These are phyloP conservation scores for Sphaceloma murrayae DNA, from an alignment of 2,329 filamentous ascomycete species.

Conservation along the genomic window DNA sequence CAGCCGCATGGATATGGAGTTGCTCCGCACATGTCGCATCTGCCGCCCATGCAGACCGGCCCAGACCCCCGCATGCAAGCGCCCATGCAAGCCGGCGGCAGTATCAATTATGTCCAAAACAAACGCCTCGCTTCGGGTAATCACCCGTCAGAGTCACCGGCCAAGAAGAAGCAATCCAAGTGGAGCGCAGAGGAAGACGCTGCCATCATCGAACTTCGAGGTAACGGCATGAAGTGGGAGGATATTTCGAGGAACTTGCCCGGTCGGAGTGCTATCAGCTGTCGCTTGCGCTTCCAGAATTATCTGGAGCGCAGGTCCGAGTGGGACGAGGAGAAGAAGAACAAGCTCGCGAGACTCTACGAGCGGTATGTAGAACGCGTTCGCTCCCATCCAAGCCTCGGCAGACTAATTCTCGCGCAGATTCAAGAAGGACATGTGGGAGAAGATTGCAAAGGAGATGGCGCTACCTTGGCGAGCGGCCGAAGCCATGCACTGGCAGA, in stretches of 20 bases:
- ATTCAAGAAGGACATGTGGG: constrained; percentile 98
- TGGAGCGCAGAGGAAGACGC: constrained; percentile 91
- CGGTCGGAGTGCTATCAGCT: constrained; percentile 87
- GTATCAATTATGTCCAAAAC: constrained; percentile 22
- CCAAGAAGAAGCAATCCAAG: constrained; percentile 93
- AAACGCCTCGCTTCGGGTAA: constrained; percentile 37
- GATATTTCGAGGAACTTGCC: constrained; percentile 89
- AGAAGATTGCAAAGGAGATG: constrained; percentile 90
- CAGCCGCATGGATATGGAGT: constrained; percentile 12
- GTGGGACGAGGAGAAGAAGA: constrained; percentile 97
- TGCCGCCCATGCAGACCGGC: constrained; percentile 23
- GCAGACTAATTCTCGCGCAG: constrained; percentile 40
- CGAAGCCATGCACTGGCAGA: constrained; percentile 96
- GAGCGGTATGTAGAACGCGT: constrained; percentile 59
- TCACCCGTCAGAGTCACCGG: constrained; percentile 52
- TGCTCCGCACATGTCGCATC: constrained; percentile 18
- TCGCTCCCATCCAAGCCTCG: neutral
- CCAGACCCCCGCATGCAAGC: constrained; percentile 32
- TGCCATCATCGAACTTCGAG: constrained; percentile 84
- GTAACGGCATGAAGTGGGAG: constrained; percentile 95
- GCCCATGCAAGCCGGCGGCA: constrained; percentile 27
- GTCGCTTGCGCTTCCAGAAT: constrained; percentile 91
- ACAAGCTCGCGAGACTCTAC: constrained; percentile 88
- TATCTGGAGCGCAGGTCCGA: constrained; percentile 87
- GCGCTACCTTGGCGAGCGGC: constrained; percentile 88